Percentiles rank a stretch among this genome's conserved stretches.
These are phyloP conservation scores for Neoascochyta sp. DNA, from an alignment of 2,329 filamentous ascomycete species.

Conservation along the genomic window DNA sequence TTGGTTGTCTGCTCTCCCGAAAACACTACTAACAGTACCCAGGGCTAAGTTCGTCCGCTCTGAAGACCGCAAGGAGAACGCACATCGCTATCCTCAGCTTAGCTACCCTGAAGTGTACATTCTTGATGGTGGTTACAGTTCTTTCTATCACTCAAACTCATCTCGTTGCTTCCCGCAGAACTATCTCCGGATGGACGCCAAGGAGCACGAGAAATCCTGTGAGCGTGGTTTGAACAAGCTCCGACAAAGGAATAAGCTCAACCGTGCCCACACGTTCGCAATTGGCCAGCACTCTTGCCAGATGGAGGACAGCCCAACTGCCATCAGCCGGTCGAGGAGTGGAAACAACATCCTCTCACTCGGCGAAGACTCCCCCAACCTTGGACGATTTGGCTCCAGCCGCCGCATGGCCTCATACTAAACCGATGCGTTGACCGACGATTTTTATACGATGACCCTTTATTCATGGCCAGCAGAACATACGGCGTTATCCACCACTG, in stretches of 20 bases:
- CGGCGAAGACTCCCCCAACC: slow-evolving; percentile 27
- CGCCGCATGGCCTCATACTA: slow-evolving; percentile 41
- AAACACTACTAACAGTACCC: slow-evolving; percentile 14
- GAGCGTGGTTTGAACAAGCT: slow-evolving; percentile 93
- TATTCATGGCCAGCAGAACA: slow-evolving; percentile 34
- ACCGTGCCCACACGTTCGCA: slow-evolving; percentile 88
- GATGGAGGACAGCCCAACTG: slow-evolving; percentile 62
- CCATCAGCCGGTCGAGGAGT: slow-evolving; percentile 33
- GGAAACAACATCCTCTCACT: slow-evolving; percentile 29
- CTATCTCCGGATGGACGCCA: slow-evolving; percentile 94
- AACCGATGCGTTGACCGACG: slow-evolving; percentile 19
- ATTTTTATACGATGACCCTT: slow-evolving; percentile 33
- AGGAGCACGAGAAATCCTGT: slow-evolving; percentile 87
- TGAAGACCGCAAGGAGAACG: slow-evolving; percentile 80
- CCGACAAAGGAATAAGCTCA: slow-evolving; percentile 81
- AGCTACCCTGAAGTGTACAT: slow-evolving; percentile 98
- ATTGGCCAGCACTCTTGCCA: slow-evolving; percentile 69
- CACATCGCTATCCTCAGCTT: slow-evolving; percentile 78
- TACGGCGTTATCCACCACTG: slow-evolving; percentile 37
- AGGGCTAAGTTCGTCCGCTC: slow-evolving; percentile 84
- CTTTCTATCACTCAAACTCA: slow-evolving; percentile 78
- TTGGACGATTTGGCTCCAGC: slow-evolving; percentile 32
- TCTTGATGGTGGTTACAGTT: slow-evolving; percentile 91
- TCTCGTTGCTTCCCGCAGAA: slow-evolving; percentile 86
- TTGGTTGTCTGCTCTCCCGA: not conserved